These are phyloP conservation scores for Mycena amicta DNA, from an alignment of 768 basidiomycete genomes.

Conservation along the genomic window DNA sequence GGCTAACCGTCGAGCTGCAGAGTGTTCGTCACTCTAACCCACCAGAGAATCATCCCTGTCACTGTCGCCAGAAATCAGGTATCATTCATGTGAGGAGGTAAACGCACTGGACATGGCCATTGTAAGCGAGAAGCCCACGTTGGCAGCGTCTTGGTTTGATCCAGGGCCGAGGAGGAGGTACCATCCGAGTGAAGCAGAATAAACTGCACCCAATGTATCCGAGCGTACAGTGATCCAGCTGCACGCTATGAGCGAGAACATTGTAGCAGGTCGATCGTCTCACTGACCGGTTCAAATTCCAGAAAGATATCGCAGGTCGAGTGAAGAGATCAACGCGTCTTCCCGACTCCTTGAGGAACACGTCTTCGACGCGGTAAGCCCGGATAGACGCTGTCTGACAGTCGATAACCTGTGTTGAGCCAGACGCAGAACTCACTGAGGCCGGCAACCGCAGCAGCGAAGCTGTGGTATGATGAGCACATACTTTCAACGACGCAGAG, in stretches of 20 bases:
- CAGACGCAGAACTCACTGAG: slow-evolving; percentile 24
- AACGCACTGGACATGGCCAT: slow-evolving; percentile 40
- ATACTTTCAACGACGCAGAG: slow-evolving; percentile 38
- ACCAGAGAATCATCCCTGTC: slow-evolving; percentile 44
- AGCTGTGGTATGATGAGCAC: slow-evolving; percentile 21
- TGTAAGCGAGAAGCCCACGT: slow-evolving; percentile 43
- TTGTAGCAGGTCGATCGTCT: not conserved
- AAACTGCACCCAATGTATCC: slow-evolving; percentile 42
- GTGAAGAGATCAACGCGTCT: slow-evolving; percentile 50
- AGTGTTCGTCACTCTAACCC: slow-evolving; percentile 47
- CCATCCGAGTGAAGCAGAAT: slow-evolving; percentile 50
- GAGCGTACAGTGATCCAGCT: slow-evolving; percentile 45
- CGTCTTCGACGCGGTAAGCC: slow-evolving; percentile 54
- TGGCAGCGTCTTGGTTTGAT: slow-evolving; percentile 30
- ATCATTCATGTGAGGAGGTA: no score
- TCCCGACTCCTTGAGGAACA: slow-evolving; percentile 45
- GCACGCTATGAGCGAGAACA: no score
- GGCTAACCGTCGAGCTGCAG: slow-evolving; percentile 46
- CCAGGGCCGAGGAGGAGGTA: slow-evolving; percentile 49
- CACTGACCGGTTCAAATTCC: slow-evolving; percentile 48
- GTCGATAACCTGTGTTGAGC: not conserved
- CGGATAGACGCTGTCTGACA: slow-evolving; percentile 40
- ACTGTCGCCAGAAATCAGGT: slow-evolving; percentile 26
- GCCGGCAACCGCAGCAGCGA: slow-evolving; percentile 55
- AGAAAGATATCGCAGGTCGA: slow-evolving; percentile 44